Evolutionary conservation across 305 asterid species (phyloP), one percentile per base, ranked within the genome.

Genomic region (Fraxinus ornus): DNA sequence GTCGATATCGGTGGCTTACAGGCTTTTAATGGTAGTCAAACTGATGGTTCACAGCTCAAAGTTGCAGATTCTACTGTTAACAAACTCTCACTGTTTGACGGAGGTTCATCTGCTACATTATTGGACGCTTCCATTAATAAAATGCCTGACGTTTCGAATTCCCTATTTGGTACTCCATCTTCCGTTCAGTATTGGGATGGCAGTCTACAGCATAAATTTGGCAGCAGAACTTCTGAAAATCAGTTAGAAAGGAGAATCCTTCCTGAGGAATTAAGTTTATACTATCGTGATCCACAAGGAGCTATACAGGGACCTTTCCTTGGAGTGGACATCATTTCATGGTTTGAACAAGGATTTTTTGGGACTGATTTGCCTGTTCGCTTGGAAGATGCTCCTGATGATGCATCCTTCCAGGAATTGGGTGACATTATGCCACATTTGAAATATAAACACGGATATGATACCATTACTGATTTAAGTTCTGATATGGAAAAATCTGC

Each of bases 321-420:
- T 71, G 98, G 99, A 57, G 93, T 88, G 78, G 99, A 96, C 86
- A 94, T 96, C 83, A 91, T 96, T 66, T 91, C 99, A 68, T 96
- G 99, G 99, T 94, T 86, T 89, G 99, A 96, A 74, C 98, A 96
- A 87, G 99, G 99, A 19, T 96, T 94, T 88, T 96, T 96, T 84
- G 99, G 98, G 81, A 84, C 89, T 26, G 98, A 96, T 84, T 89
- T 96, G 84, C 98, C 97, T 22, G 99, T 96, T 70, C 97, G 98
- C 82, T 87, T 91, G 86, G 98, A 89, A 87, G 95, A 88, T 91
- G 97, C 97, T 83, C 93, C 97, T 77, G 96, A 92, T 75, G 97
- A 87, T 72, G 87, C 92, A 13, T 93, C 93, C 24, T 96, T 96
- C 86, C 78, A 28, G 57, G 94, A 94, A 85, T 84, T 96, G 90